Base-by-base conservation (phyloP, 2,329 filamentous ascomycete genomes). In the Penicillium corylophilum region DNA sequence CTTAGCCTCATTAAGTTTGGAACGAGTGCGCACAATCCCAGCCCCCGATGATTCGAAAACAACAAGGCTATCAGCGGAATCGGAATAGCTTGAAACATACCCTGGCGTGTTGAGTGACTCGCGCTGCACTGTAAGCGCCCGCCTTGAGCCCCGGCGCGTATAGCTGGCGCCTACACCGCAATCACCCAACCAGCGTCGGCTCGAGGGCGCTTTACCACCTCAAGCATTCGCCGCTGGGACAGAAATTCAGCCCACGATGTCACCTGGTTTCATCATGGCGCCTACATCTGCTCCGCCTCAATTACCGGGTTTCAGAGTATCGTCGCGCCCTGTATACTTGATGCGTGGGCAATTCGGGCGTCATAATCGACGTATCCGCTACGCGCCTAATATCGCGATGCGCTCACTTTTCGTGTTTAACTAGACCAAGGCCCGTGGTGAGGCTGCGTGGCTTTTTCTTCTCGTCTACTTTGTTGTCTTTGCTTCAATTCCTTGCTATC, bases 251-350 rank as follows among this genome's bases (percentile, higher is more conserved):
- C 10, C 31, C 35, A 44, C 36, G 38, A 59, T 58, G 47, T 52
- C 52, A 52, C 54, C 41, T 48, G 33, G 65, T 69, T 66, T 69
- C 64, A 68, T 48, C 46, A 54, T 44, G 53, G 68, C 68, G 68
- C 68, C 50, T 65, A 63, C 54, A 59, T 47, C 33, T 39, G 40
- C 51, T 46, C 41, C 53, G 48, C 58, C 56, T 56, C 52, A 33
- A 51, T 38, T 26, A 42, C 42, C 43, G 53, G 51, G 64, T 70
- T 61, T 68, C 62, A 64, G 53, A 55, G 29, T 20, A 13, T n/a
- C 24, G 28, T 48, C 12, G 26, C 45, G 23, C 20, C 26, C 18
- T 42, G 50, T 45, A 24, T 51, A 42, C 42, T 57, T 54, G 50
- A 50, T 48, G 39, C 22, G 16, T 43, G 18, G 41, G 16, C 13